Evolutionary conservation across 805 yeast genomes (phyloP), one percentile per base, ranked within the genome.

Genomic region (Candida maesae): DNA sequence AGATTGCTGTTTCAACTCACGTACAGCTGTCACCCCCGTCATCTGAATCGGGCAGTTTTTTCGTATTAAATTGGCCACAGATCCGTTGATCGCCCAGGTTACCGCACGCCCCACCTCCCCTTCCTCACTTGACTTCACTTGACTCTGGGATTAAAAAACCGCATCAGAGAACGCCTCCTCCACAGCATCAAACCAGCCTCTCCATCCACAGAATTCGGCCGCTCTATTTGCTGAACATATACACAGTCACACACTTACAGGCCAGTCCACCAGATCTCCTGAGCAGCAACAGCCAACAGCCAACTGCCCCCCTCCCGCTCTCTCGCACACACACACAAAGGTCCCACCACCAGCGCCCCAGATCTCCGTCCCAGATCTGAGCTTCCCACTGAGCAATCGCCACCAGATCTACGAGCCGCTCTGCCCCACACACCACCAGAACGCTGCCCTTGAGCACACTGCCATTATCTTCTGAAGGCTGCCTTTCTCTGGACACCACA

Each of bases 1-100:
- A n/a, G n/a, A n/a, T n/a, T 31, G 21, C 41, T 12, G 16, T 27
- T 38, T 38, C 33, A 23, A 35, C n/a, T n/a, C n/a, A n/a, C n/a
- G n/a, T n/a, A n/a, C n/a, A n/a, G n/a, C n/a, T n/a, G 42, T 32
- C 36, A 9, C 12, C 16, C 17, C 18, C 10, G 20, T 30, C 24
- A 13, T 38, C 42, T 15, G 25, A 29, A 34, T 32, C 6, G 35
- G 42, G 12, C n/a, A 17, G 15, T 27, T 34, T 24, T 35, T 21
- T 32, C 38, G 38, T 34, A 35, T 30, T 35, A 30, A 8, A 20
- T 39, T 20, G 23, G 27, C 6, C 17, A 18, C 38, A 15, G 35
- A 39, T 34, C 38, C 38, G n/a, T 27, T 30, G 35, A 39, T 39
- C 38, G 42, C 38, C 42, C 38, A 39, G 42, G 42, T 39, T 29